These are phyloP conservation scores for Linaria vulgaris DNA, from an alignment of 257 asterid species.

Conservation along the genomic window DNA sequence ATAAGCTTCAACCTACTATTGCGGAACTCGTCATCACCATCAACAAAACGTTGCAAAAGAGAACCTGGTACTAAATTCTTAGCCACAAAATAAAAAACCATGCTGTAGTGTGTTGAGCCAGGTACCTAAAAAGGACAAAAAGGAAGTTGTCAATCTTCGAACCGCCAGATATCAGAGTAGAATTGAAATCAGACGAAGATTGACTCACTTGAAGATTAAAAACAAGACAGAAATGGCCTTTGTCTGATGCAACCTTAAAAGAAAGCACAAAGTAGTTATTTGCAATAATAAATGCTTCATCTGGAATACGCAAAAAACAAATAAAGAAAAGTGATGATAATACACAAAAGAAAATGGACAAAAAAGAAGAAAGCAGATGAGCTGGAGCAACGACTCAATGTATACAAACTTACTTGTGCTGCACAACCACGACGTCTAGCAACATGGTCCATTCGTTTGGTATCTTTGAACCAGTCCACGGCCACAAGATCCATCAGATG, in stretches of 20 bases:
- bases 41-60: conserved; percentile 66
- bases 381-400: conserved; percentile 12
- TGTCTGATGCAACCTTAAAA: conserved; percentile 89
- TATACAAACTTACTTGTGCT: conserved; percentile 66
- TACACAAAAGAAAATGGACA: conserved; percentile 1
- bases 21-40: conserved; percentile 96
- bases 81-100: conserved; percentile 81
- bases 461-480: conserved; percentile 97
- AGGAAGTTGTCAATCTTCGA: conserved; percentile 15
- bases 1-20: conserved; percentile 92
- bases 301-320: conserved; percentile 4
- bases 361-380: conserved; percentile 26
- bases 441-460: conserved; percentile 96
- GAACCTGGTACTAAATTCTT: conserved; percentile 60
- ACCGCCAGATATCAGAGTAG: conserved; percentile 16
- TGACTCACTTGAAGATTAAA: conserved; percentile 65
- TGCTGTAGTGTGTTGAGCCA: conserved; percentile 74
- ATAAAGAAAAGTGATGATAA: background rate
- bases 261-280: conserved; percentile 21
- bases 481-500: conserved; percentile 97
- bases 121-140: conserved; percentile 49
- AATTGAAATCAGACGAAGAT: conserved; percentile 11
- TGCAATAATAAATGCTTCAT: conserved; percentile 13
- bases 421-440: conserved; percentile 94
- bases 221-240: conserved; percentile 69